Evolutionary conservation across 345 rosid genomes (phyloP), one percentile per base, ranked within the genome.

Genomic region (Physaria fendleri): DNA sequence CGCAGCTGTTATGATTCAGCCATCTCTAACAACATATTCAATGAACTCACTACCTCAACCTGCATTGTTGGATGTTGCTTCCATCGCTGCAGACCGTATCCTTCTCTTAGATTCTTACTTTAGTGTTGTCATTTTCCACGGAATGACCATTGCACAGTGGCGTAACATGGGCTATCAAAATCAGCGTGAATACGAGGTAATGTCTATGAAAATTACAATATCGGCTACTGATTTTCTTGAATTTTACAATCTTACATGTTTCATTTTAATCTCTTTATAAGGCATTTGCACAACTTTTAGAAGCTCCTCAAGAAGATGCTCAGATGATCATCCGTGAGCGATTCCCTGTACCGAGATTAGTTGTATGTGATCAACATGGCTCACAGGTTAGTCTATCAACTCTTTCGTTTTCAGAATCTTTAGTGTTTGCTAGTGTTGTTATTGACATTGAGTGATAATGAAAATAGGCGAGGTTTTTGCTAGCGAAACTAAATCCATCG

Each of bases 101-200:
- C 96, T 94, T 62, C 74, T 94, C 57, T 71, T 94, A 61, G 99
- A 94, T 79, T 78, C 99, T 21, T 94, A 94, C 73, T 85, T 94
- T 66, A 87, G 97, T 63, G 68, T 94, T 61, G 99, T 94, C 42
- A 44, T 94, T 50, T 94, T 94, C 76, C 96, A 94, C 80, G 97
- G 99, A 62, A 87, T 94, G 99, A 90, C 96, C 46, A 82, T 94
- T 78, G 97, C 97, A 34, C 99, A 94, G 46, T 94, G 99, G 97
- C 99, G 97, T 29, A 94, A 85, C 77, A 53, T 85, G 87, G 97
- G 92, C 20, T 94, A 87, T 69, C 99, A 94, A 70, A 75, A 83
- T 78, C 95, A 94, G 68, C 90, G 90, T 4, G 99, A 94, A 39
- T 90, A 94, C 58, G 81, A 79, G 87, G 99, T 93, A 68, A 71